phyloP scores from a whole-genome alignment of 2,329 filamentous ascomycete genomes.

The Chrysosporium queenslandicum region DNA sequence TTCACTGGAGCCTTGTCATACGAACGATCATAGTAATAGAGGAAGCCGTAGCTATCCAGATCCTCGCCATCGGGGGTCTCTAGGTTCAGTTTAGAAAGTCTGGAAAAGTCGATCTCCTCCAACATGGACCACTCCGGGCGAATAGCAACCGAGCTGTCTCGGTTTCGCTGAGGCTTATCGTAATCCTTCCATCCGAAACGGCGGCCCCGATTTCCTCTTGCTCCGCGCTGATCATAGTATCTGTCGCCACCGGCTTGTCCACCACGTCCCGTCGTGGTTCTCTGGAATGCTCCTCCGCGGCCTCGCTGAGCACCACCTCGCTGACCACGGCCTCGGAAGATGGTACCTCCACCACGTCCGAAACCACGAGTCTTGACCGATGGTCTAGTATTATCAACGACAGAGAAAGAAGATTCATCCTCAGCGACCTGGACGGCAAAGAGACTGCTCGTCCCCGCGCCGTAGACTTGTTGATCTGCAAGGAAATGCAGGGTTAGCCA shows the following conservation, averaged over 20 bases:
- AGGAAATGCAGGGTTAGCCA: conserved; percentile 15
- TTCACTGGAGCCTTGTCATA: conserved; percentile 93
- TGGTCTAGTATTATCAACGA: conserved; percentile 90
- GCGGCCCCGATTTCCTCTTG: conserved; percentile 61
- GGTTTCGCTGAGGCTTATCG: conserved; percentile 93
- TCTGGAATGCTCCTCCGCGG: conserved; percentile 57
- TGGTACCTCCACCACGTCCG: conserved; percentile 73
- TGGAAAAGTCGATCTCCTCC: conserved; percentile 98
- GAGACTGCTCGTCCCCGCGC: conserved; percentile 70
- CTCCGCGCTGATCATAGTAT: conserved; percentile 61
- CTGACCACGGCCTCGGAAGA: conserved; percentile 69
- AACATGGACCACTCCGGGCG: conserved; percentile 91
- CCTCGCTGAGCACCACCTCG: conserved; percentile 69
- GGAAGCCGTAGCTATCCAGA: conserved; percentile 87
- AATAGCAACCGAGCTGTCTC: conserved; percentile 91
- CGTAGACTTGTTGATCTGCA: conserved; percentile 91
- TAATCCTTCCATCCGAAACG: conserved; percentile 98
- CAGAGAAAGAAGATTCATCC: conserved; percentile 94
- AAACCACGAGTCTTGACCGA: conserved; percentile 73
- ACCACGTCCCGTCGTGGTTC: conserved; percentile 55
- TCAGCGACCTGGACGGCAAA: conserved; percentile 89
- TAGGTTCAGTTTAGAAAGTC: conserved; percentile 87
- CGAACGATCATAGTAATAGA: conserved; percentile 94
- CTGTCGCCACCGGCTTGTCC: conserved; percentile 53
- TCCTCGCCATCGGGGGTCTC: conserved; percentile 93